A percentile compares a stretch with the other conserved stretches of the same genome.
Evolutionary conservation across 768 basidiomycete species (phyloP).

Genomic region (Crucibulum laeve): DNA sequence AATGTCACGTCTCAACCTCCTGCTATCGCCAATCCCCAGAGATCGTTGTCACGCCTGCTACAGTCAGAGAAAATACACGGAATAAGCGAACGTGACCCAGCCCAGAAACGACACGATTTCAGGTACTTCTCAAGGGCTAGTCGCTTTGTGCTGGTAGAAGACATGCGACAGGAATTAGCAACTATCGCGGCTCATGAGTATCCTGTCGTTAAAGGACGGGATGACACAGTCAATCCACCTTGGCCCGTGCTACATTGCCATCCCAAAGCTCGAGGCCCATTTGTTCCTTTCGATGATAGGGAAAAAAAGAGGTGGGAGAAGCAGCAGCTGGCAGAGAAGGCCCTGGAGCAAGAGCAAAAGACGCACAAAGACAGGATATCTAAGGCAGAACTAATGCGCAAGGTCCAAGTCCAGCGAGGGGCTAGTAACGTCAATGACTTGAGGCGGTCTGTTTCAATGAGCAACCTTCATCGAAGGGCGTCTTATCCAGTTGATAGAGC

Average conservation of each 20-base stretch:
- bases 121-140: constrained; percentile 76
- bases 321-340: constrained; percentile 40
- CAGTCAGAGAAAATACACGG: constrained; percentile 85
- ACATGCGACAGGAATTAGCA: constrained; percentile 76
- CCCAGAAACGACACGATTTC: constrained; percentile 82
- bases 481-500: constrained; percentile 21
- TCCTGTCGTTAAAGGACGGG: constrained; percentile 45
- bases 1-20: constrained; percentile 20
- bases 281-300: constrained; percentile 69
- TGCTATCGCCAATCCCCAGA: constrained; percentile 29
- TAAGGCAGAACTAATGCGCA: constrained; percentile 28
- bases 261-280: constrained; percentile 68
- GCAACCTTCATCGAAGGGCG: constrained; percentile 60
- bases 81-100: constrained; percentile 87
- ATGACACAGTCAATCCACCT: constrained; percentile 46
- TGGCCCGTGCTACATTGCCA: constrained; percentile 89
- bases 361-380: constrained; percentile 26
- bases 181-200: constrained; percentile 88
- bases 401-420: constrained; percentile 28
- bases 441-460: constrained; percentile 72
- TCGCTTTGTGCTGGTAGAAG: constrained; percentile 89
- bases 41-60: constrained; percentile 56
- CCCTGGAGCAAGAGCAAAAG: constrained; percentile 35
- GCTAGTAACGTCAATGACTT: constrained; percentile 45
- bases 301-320: constrained; percentile 68